Evolutionary conservation across 257 asterid genomes (phyloP).

Genomic region (Ballota nigra): DNA sequence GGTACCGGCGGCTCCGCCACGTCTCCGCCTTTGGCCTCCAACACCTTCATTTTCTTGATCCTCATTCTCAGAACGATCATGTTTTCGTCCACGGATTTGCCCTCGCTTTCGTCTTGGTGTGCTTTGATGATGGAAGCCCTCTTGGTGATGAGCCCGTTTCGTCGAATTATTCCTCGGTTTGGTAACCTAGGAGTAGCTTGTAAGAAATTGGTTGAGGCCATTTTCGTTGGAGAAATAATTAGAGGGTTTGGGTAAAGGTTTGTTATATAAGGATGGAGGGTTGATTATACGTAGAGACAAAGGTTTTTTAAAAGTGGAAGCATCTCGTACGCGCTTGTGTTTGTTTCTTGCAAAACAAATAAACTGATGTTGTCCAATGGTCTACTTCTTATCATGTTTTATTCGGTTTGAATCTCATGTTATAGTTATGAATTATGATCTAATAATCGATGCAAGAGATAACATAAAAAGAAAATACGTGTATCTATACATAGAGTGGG

Average conservation of each 20-base stretch:
- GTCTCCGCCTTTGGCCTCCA: constrained; percentile 19
- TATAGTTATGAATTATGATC: too few species aligned
- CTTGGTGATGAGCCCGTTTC: not conserved
- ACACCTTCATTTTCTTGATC: constrained; percentile 51
- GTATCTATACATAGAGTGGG: too few species aligned
- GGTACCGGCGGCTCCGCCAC: not conserved
- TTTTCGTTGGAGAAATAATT: too few species aligned
- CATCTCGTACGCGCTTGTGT: not conserved
- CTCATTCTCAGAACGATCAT: constrained; percentile 58
- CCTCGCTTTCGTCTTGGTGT: constrained; percentile 23
- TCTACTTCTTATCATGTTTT: not conserved
- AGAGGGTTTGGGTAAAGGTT: too few species aligned
- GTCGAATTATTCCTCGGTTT: not conserved
- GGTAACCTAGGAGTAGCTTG: constrained; percentile 23
- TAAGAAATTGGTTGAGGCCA: constrained; percentile 30
- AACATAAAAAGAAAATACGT: too few species aligned
- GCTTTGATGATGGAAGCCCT: constrained; percentile 3
- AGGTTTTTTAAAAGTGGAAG: not conserved
- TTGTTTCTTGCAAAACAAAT: not conserved
- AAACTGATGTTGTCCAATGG: not conserved
- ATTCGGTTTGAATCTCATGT: too few species aligned
- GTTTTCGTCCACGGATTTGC: constrained; percentile 30
- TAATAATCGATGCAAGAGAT: too few species aligned
- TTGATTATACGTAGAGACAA: not conserved
- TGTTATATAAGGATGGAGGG: not conserved